These are phyloP conservation scores for Suillus plorans DNA, from an alignment of 768 basidiomycete genomes.

Conservation along the genomic window DNA sequence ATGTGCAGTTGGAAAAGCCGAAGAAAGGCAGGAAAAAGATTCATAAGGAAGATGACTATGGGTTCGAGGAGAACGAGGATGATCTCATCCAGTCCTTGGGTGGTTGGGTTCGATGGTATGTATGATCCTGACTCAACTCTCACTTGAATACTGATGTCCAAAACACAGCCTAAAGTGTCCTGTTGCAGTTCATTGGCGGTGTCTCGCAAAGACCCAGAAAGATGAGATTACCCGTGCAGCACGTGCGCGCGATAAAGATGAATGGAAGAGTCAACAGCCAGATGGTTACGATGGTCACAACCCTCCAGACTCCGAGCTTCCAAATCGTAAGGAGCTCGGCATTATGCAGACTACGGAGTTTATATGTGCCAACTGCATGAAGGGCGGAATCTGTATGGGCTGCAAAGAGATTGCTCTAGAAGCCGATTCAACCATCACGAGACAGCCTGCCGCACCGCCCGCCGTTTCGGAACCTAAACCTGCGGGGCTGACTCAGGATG, in stretches of 20 bases:
- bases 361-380: conserved; percentile 70
- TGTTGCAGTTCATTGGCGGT: conserved; percentile 75
- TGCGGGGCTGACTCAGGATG: conserved; percentile 19
- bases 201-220: conserved; percentile 61
- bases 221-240: conserved; percentile 74
- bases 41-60: conserved; percentile 52
- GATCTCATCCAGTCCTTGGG: conserved; percentile 54
- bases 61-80: conserved; percentile 49
- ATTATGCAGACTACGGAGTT: conserved; percentile 72
- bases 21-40: conserved; percentile 38
- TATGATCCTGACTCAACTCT: conserved; percentile 32
- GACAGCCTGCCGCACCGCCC: conserved; percentile 13
- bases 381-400: conserved; percentile 76
- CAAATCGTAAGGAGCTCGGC: conserved; percentile 47
- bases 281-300: conserved; percentile 22
- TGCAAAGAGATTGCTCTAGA: conserved; percentile 60
- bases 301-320: conserved; percentile 30
- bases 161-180: conserved; percentile 69
- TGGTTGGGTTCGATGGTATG: conserved; percentile 87
- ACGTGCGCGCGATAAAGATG: conserved; percentile 47
- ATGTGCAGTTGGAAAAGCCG: conserved; percentile 44
- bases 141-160: conserved; percentile 6
- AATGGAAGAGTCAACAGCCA: conserved; percentile 33
- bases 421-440: conserved; percentile 37
- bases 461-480: background rate